Conservation (phyloP, 768 basidiomycete species). For the Collybia sp. region DNA sequence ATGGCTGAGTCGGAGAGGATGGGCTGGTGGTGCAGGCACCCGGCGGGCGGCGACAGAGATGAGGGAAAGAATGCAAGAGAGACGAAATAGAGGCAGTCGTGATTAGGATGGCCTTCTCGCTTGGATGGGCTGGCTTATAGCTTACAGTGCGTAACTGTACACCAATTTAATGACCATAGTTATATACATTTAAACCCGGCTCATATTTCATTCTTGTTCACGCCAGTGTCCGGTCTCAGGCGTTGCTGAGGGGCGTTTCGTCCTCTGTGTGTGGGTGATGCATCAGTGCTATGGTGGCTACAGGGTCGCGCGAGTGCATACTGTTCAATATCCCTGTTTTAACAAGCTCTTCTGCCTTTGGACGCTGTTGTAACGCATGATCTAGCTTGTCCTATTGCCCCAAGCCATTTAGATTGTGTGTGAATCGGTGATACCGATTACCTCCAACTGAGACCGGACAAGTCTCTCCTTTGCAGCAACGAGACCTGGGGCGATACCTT, state of each 20-base stretch:
- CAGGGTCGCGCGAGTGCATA: slow-evolving; percentile 7
- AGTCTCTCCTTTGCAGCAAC: slow-evolving; percentile 57
- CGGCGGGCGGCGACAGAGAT: slow-evolving; percentile 55
- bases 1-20: slow-evolving; percentile 78
- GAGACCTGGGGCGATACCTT: slow-evolving; percentile 51
- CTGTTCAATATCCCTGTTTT: slow-evolving; percentile 56
- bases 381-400: slow-evolving; percentile 54
- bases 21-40: slow-evolving; percentile 73
- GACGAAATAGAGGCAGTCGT: slow-evolving; percentile 20
- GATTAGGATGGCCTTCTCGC: neutral
- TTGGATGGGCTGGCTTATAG: slow-evolving; percentile 3
- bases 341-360: slow-evolving; percentile 57
- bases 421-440: slow-evolving; percentile 17
- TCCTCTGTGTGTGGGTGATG: slow-evolving; percentile 12
- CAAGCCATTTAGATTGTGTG: neutral
- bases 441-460: slow-evolving; percentile 60
- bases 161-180: neutral
- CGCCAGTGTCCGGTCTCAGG: neutral
- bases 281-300: neutral
- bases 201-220: slow-evolving; percentile 1
- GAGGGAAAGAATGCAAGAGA: slow-evolving; percentile 38
- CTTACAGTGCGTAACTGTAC: neutral
- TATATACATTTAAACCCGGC: neutral
- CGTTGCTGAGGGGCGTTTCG: slow-evolving; percentile 13
- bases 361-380: slow-evolving; percentile 52